Percentiles rank a stretch among this genome's conserved stretches.
These are phyloP conservation scores for Furcasterigmium sp. DNA, from an alignment of 2,329 filamentous ascomycete species.

Conservation along the genomic window DNA sequence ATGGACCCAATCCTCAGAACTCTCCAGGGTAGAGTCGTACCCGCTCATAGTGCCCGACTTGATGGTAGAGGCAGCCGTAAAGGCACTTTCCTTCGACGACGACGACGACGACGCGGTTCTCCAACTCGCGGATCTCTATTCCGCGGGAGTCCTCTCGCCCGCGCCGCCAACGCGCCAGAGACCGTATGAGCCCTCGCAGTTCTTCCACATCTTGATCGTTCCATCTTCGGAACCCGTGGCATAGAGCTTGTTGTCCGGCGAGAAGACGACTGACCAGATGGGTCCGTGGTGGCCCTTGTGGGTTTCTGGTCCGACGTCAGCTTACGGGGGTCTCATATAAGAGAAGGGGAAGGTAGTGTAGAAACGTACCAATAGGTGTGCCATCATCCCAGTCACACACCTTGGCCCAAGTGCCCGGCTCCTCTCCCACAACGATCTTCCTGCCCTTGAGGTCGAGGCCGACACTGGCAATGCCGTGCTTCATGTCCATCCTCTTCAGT, in stretches of 20 bases:
- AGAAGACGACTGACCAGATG: constrained; percentile 94
- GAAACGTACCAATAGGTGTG: constrained; percentile 71
- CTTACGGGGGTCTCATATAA: neutral
- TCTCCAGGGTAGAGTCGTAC: no score
- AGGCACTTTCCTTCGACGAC: no score
- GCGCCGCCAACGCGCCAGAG: constrained; percentile 52
- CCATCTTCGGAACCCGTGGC: constrained; percentile 96
- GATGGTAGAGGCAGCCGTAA: no score
- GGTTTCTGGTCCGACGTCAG: constrained; percentile 52
- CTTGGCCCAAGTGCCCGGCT: constrained; percentile 92
- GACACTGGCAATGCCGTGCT: constrained; percentile 86
- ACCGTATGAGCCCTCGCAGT: constrained; percentile 60
- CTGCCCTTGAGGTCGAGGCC: constrained; percentile 76
- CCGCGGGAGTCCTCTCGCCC: neutral
- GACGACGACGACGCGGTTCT: no score
- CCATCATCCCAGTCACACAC: constrained; percentile 86
- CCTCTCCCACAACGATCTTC: constrained; percentile 85
- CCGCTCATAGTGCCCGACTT: no score
- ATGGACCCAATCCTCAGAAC: no score
- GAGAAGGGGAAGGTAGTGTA: no score
- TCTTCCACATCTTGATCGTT: constrained; percentile 89
- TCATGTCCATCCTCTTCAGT: constrained; percentile 74
- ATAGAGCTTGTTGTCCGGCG: constrained; percentile 92
- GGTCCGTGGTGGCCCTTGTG: constrained; percentile 97
- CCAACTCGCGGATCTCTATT: neutral